These are phyloP conservation scores for Inga oerstediana DNA, from an alignment of 306 rosid species.

Conservation along the genomic window DNA sequence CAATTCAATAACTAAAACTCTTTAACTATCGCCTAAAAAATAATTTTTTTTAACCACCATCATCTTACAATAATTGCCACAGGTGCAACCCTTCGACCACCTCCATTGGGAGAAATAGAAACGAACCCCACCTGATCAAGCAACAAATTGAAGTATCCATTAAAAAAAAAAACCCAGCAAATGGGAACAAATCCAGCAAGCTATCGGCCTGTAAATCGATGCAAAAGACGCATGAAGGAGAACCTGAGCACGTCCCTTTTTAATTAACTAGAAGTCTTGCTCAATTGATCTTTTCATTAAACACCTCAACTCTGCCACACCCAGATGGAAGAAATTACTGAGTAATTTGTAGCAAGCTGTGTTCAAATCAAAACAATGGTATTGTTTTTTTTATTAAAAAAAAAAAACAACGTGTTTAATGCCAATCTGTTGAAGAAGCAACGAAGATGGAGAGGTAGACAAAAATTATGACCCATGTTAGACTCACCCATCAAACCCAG, in stretches of 20 bases:
- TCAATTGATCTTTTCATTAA: conserved; percentile 15
- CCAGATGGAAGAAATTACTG: background rate
- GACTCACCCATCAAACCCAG: no score
- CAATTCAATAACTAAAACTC: no score
- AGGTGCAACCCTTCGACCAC: conserved; percentile 36
- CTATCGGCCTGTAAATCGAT: conserved; percentile 41
- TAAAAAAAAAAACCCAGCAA: background rate
- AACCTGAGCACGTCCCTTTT: conserved; percentile 29
- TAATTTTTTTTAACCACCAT: no score
- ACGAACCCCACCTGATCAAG: conserved; percentile 17
- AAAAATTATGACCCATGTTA: no score
- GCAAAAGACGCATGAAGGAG: conserved; percentile 25
- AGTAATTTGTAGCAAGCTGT: conserved; percentile 2
- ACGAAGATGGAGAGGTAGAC: no score
- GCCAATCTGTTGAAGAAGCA: no score
- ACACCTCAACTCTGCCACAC: background rate
- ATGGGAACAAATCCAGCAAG: conserved; percentile 25
- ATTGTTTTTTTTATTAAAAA: no score
- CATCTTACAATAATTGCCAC: background rate
- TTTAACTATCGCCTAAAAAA: no score
- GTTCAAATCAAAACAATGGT: no score
- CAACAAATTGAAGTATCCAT: conserved; percentile 37
- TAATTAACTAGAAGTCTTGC: background rate
- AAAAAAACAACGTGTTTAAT: no score
- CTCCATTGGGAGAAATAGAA: conserved; percentile 44